Evolutionary conservation across 2,329 filamentous ascomycete species (phyloP).

Genomic region (Verticillium klebahnii): DNA sequence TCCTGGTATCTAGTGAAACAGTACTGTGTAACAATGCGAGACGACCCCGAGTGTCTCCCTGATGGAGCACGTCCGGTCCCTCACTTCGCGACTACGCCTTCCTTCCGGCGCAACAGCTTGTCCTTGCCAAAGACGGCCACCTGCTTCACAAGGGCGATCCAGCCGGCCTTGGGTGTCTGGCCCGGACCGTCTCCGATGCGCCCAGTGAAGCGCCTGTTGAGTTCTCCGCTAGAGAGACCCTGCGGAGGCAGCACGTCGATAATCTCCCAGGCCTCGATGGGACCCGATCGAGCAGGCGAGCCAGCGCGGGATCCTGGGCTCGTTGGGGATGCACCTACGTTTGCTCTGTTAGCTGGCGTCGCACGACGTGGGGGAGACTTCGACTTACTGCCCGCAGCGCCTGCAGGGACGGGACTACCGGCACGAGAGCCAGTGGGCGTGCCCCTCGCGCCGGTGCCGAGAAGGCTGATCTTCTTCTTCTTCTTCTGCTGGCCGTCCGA

Average conservation of each 20-base stretch:
- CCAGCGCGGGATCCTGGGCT: conserved; percentile 21
- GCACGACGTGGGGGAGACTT: conserved; percentile 5
- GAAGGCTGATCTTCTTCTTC: conserved; percentile 54
- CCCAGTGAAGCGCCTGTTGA: conserved; percentile 49
- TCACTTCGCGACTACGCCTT: conserved; percentile 15
- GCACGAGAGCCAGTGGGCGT: conserved; percentile 58
- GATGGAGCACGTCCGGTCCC: background rate
- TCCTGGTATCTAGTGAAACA: background rate
- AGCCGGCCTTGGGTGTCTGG: conserved; percentile 48
- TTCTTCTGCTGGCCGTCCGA: conserved; percentile 52
- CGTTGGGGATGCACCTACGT: conserved; percentile 10
- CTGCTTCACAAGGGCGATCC: conserved; percentile 55
- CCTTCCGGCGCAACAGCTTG: conserved; percentile 44
- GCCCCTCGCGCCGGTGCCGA: conserved; percentile 40
- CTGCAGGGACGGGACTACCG: conserved; percentile 50
- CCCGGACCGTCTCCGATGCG: conserved; percentile 48
- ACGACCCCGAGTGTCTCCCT: background rate
- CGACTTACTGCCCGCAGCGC: background rate
- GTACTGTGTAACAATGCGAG: background rate
- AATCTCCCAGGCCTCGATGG: conserved; percentile 48
- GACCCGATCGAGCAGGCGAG: conserved; percentile 21
- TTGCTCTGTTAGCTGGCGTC: conserved; percentile 16
- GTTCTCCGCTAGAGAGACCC: conserved; percentile 49
- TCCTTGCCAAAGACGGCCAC: conserved; percentile 49
- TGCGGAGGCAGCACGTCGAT: conserved; percentile 45